Percentiles rank a stretch among this genome's conserved stretches.
These are phyloP conservation scores for Nakazawaea pomicola DNA, from an alignment of 805 yeast genomes.

Conservation along the genomic window DNA sequence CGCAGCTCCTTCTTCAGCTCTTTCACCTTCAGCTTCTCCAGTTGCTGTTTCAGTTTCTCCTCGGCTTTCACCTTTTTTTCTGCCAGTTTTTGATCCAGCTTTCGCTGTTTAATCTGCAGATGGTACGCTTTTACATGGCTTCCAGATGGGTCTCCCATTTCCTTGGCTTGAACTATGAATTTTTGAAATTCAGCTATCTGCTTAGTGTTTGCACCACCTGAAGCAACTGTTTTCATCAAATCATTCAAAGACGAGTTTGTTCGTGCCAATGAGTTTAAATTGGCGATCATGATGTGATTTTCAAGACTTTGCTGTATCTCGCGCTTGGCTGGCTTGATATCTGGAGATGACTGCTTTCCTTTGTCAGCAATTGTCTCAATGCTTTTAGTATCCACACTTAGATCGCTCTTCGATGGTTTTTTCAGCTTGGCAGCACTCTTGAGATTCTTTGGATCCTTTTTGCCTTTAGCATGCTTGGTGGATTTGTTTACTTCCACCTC, in stretches of 20 bases:
- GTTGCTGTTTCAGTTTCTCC: constrained; percentile 12
- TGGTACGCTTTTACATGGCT: constrained; percentile 2
- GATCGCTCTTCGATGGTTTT: too few species aligned
- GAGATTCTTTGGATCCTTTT: background rate
- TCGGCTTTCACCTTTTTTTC: constrained; percentile 14
- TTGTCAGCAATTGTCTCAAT: constrained; percentile 16
- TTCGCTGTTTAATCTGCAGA: constrained; percentile 13
- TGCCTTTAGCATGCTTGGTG: background rate
- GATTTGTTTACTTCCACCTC: too few species aligned
- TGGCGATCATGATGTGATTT: constrained; percentile 78
- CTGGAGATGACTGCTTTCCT: constrained; percentile 16
- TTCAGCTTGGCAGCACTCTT: background rate
- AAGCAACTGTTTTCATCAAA: constrained; percentile 82
- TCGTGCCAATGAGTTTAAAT: constrained; percentile 78
- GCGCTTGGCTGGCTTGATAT: constrained; percentile 13
- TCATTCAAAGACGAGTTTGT: constrained; percentile 60
- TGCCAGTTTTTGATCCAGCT: constrained; percentile 16
- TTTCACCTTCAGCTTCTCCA: constrained; percentile 12
- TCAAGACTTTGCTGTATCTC: constrained; percentile 50
- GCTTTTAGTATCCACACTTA: constrained; percentile 15
- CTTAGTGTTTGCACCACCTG: constrained; percentile 66
- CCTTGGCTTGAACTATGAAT: constrained; percentile 72
- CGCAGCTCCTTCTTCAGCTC: constrained; percentile 19
- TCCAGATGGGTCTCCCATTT: constrained; percentile 46
- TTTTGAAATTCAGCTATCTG: constrained; percentile 78